phyloP scores from a whole-genome alignment of 495 filamentous ascomycete species.

The Penicillium parvum region DNA sequence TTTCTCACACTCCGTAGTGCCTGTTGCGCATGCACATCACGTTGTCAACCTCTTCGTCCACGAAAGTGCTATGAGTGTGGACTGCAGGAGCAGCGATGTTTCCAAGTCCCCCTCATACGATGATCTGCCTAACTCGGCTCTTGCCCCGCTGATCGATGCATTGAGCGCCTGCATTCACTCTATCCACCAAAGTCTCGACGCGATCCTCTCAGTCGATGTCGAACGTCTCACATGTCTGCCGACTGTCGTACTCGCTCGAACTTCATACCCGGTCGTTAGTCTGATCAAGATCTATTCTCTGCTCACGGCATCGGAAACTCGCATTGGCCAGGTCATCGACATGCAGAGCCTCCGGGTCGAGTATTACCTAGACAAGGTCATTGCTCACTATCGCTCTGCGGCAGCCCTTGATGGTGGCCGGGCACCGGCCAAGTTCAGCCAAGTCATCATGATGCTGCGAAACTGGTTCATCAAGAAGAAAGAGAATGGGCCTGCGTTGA shows the following conservation, averaged over 20 bases:
- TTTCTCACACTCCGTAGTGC: constrained; percentile 18
- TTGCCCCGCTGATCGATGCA: constrained; percentile 63
- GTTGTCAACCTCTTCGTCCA: constrained; percentile 77
- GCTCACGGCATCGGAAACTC: constrained; percentile 60
- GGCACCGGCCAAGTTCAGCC: constrained; percentile 70
- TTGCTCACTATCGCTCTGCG: constrained; percentile 61
- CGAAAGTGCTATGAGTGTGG: constrained; percentile 75
- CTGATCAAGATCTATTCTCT: constrained; percentile 86
- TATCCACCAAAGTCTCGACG: constrained; percentile 70
- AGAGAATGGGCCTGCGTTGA: constrained; percentile 28
- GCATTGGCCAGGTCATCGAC: constrained; percentile 72
- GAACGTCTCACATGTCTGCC: constrained; percentile 64
- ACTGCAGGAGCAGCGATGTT: constrained; percentile 48
- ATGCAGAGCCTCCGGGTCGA: constrained; percentile 71
- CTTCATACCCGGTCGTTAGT: constrained; percentile 78
- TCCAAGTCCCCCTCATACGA: constrained; percentile 12
- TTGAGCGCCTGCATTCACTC: constrained; percentile 66
- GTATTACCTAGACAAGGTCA: constrained; percentile 63
- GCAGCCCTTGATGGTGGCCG: constrained; percentile 61
- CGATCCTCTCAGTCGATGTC: constrained; percentile 58
- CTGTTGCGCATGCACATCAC: constrained; percentile 29
- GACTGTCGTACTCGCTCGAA: constrained; percentile 71
- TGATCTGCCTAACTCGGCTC: constrained; percentile 41
- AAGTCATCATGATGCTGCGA: constrained; percentile 69
- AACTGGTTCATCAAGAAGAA: constrained; percentile 61